Base-by-base conservation (phyloP, 495 filamentous ascomycete genomes). In the Penicillium mononematosum region DNA sequence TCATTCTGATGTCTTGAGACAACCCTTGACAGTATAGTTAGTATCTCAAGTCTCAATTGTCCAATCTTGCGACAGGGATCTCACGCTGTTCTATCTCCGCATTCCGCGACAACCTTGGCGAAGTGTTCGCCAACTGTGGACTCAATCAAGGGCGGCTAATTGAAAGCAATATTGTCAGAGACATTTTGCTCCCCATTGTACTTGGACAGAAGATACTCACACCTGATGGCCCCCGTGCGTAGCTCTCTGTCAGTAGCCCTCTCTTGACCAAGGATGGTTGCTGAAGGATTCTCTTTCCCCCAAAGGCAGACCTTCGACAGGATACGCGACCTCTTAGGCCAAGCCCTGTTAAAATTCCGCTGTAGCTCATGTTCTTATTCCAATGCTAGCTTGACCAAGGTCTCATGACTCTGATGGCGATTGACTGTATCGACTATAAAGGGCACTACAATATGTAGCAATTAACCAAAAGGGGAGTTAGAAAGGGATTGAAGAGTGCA, bases 121-220 rank as follows among this genome's bases (percentile, higher is more conserved):
- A 98, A 96, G 65, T 98, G 89, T 52, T 92, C 80, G 1, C 90
- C 88, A 46, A 96, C 81, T 1, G 93, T 96, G 52, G 84, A 77
- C 27, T 87, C 79, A 42, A 92, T 74, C 27, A 94, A 77, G 10
- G 88, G 83, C 12, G 89, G 88, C 90, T 92, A 47, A 25, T 12
- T 1, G 10, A 32, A 20, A 56, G 20, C 12, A 20, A 22, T 36
- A 11, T 1, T 12, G 34, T 45, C 9, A 55, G 49, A 39, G 3
- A 9, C 39, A 29, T 12, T 3, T 7, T 44, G 24, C 29, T 10
- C 20, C 20, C 43, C 38, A 14, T 45, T 25, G 12, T 34, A 53
- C 7, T 19, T 27, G n/a, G 32, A 38, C 4, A 55, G 45, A 58
- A 45, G 55, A 14, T 19, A 47, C 65, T 54, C 63, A 81, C 80